These are phyloP conservation scores for Phaseolus lunatus DNA, from an alignment of 306 rosid genomes.

Conservation along the genomic window DNA sequence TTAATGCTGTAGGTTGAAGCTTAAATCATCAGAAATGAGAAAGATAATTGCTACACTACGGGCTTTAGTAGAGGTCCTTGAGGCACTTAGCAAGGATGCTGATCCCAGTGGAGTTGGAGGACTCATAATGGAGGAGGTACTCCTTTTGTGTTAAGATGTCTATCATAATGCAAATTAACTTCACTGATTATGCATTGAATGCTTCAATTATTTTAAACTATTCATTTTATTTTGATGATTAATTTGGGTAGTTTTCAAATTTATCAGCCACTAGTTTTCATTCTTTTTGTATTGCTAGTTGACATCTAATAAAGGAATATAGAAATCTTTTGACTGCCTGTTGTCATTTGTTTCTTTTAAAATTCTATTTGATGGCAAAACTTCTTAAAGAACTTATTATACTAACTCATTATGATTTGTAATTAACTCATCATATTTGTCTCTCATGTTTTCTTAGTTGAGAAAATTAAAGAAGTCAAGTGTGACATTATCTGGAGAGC, in stretches of 20 bases:
- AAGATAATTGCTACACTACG: slow-evolving; percentile 76
- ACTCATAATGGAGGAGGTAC: slow-evolving; percentile 88
- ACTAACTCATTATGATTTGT: slow-evolving; percentile 33
- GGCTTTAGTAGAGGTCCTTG: slow-evolving; percentile 96
- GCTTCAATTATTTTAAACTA: slow-evolving; percentile 15
- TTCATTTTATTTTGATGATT: slow-evolving; percentile 29
- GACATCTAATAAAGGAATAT: background rate
- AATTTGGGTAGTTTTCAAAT: slow-evolving; percentile 17
- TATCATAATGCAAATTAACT: slow-evolving; percentile 18
- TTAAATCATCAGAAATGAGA: slow-evolving; percentile 69
- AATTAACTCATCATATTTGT: slow-evolving; percentile 39
- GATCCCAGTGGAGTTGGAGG: slow-evolving; percentile 86
- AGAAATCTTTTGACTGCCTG: slow-evolving; percentile 6
- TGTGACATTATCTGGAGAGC: slow-evolving; percentile 70
- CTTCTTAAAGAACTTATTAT: slow-evolving; percentile 19
- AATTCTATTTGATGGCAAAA: slow-evolving; percentile 36
- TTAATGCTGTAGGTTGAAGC: slow-evolving; percentile 56
- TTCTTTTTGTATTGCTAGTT: slow-evolving; percentile 31
- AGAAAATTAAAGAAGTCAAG: slow-evolving; percentile 66
- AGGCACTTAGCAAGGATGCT: slow-evolving; percentile 81
- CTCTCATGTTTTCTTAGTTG: slow-evolving; percentile 65
- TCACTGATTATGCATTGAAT: slow-evolving; percentile 26
- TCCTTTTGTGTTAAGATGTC: slow-evolving; percentile 39
- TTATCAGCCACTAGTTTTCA: slow-evolving; percentile 30
- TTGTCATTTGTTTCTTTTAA: slow-evolving; percentile 38